Base-by-base conservation (phyloP, 306 rosid species). In the Mimosa bimucronata region DNA sequence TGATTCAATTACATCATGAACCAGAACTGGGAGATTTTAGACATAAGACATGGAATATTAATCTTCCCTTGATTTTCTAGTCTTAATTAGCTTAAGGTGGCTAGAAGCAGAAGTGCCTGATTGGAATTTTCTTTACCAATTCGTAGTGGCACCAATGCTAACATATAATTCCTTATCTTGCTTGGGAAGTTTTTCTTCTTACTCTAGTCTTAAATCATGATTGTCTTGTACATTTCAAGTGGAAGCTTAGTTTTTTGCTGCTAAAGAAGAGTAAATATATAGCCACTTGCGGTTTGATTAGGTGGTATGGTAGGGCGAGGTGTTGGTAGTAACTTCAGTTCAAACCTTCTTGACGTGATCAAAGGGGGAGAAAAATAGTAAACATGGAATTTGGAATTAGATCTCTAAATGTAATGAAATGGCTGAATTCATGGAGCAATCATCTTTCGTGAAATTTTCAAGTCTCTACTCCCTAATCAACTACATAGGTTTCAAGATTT, bases 151-250 rank as follows among this genome's bases (percentile, higher is more conserved):
- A 45, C 16, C 61, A 28, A 71, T 16, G 18, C 4, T 14, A n/a
- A 23, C 31, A 21, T 11, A 40, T 25, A 13, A 7, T 42, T 42
- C 12, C 55, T 42, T 68, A 12, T 16, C 55, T 41, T 69, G 55
- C 2, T 40, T 28, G 28, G 60, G 57, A 42, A 70, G 10, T 15
- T 7, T 71, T 71, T 46, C 41, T 45, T 46, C 25, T 28, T n/a
- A 45, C 15, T 28, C 16, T 71, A 28, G 53, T 71, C 25, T 71
- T 71, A 28, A 45, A 71, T 28, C 38, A 42, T 68, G 73, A 68
- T n/a, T 68, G 52, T 69, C 74, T 41, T 69, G 52, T n/a, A n/a
- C 52, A 67, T 11, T 41, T 40, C 9, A 12, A 42, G 34, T 13
- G 55, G 31, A 69, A 14, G 55, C 74, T 4, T 41, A 21, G n/a